Conservation (phyloP, 2,329 filamentous ascomycete species). For the Zymoseptoria brevis region DNA sequence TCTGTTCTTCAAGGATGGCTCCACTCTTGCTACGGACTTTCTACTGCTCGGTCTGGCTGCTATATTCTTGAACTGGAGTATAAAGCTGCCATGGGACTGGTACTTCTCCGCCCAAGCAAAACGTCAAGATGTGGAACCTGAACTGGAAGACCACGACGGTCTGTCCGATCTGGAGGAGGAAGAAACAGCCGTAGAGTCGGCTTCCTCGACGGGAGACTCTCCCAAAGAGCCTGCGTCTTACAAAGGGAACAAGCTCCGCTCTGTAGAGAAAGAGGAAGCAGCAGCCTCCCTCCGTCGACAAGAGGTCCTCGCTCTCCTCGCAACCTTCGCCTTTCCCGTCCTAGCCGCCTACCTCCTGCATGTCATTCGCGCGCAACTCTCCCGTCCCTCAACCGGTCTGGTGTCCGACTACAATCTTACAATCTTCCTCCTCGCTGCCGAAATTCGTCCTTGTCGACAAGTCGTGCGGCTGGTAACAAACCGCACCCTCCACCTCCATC, state of each 20-base stretch:
- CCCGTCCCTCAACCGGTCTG: constrained; percentile 72
- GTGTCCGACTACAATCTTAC: constrained; percentile 90
- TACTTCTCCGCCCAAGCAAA: constrained; percentile 42
- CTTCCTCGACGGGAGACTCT: constrained; percentile 7
- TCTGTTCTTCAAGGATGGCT: constrained; percentile 75
- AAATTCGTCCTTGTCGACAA: constrained; percentile 75
- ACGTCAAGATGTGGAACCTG: constrained; percentile 15
- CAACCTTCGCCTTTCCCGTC: constrained; percentile 72
- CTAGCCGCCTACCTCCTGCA: constrained; percentile 80
- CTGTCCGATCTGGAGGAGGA: constrained; percentile 12
- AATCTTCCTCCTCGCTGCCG: constrained; percentile 80
- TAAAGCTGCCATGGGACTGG: constrained; percentile 75
- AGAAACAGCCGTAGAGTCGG: constrained; percentile 17
- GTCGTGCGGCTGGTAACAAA: constrained; percentile 71
- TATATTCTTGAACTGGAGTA: constrained; percentile 86
- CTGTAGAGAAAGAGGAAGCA: constrained; percentile 32
- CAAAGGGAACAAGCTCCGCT: constrained; percentile 5
- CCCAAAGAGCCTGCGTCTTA: constrained; percentile 2
- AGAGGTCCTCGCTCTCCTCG: constrained; percentile 64
- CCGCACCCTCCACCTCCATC: constrained; percentile 74
- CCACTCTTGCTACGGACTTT: constrained; percentile 73
- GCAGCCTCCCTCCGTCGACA: constrained; percentile 60
- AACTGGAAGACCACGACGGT: not conserved
- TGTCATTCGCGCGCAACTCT: constrained; percentile 69
- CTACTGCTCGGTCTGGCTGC: constrained; percentile 72